phyloP scores from a whole-genome alignment of 345 rosid species.

The Aegle marmelos region DNA sequence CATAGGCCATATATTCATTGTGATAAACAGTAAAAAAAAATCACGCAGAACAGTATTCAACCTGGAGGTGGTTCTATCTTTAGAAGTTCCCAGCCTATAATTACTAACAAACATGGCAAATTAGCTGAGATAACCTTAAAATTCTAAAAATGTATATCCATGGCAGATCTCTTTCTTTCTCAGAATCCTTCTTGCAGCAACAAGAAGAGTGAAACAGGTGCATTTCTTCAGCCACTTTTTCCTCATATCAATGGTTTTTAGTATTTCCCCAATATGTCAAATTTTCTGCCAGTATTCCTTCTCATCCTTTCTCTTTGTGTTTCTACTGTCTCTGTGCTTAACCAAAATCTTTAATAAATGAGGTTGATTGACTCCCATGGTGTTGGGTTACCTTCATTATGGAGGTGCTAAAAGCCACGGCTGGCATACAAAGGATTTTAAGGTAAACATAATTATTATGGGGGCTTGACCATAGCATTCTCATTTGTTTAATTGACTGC shows the following conservation, averaged over 20 bases:
- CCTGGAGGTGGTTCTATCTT: not conserved
- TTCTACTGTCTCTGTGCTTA: not conserved
- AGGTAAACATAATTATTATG: not conserved
- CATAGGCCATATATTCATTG: not conserved
- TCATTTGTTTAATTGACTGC: not conserved
- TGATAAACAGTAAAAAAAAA: not conserved
- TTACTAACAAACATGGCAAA: not conserved
- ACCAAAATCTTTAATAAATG: not conserved
- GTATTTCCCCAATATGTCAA: not conserved
- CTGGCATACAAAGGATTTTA: not conserved
- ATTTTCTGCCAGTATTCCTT: not conserved
- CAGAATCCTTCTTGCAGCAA: not conserved
- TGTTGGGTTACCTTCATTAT: not conserved
- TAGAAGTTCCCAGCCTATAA: not conserved
- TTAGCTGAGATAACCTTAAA: not conserved
- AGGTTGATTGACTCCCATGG: not conserved
- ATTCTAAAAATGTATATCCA: not conserved
- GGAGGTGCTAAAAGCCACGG: not conserved
- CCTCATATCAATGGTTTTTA: not conserved
- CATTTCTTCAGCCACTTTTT: constrained; percentile 4
- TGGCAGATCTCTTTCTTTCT: not conserved
- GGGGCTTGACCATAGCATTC: not conserved
- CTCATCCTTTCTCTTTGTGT: not conserved
- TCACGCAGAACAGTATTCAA: not conserved
- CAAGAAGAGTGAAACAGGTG: not conserved